These are phyloP conservation scores for Fusarium sp. DNA, from an alignment of 2,329 filamentous ascomycete species.

Conservation along the genomic window DNA sequence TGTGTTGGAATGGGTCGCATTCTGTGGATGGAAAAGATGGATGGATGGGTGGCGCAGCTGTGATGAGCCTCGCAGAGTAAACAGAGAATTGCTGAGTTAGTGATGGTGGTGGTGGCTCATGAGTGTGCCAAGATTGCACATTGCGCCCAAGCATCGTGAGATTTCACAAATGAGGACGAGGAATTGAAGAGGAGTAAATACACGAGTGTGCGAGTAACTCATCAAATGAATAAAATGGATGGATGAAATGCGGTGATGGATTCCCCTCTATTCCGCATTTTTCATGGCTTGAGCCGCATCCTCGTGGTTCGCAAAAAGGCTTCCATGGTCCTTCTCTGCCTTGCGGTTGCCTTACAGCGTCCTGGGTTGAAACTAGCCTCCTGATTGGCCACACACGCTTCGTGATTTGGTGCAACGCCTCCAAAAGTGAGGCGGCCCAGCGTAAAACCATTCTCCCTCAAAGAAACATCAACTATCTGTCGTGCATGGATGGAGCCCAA, in stretches of 20 bases:
- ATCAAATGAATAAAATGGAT: neutral
- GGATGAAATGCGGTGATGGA: neutral
- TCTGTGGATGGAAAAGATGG: neutral
- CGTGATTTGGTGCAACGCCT: constrained; percentile 22
- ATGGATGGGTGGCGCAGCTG: neutral
- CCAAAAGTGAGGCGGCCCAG: constrained; percentile 33
- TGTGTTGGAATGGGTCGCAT: neutral
- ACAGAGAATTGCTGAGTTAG: neutral
- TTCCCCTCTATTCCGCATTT: neutral
- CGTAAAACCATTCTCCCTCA: constrained; percentile 3
- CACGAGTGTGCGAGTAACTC: neutral
- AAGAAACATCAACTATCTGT: neutral
- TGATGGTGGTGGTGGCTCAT: neutral
- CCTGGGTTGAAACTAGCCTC: constrained; percentile 29
- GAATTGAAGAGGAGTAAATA: neutral
- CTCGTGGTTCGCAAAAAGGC: constrained; percentile 1
- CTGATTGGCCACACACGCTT: constrained; percentile 19
- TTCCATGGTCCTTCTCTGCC: constrained; percentile 5
- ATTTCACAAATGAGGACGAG: neutral
- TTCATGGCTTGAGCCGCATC: neutral
- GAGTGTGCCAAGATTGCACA: neutral
- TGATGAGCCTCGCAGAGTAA: neutral
- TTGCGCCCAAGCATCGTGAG: neutral
- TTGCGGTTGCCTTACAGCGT: constrained; percentile 26
- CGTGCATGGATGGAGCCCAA: neutral